Base-by-base conservation (phyloP, 164 flowering plant species). In the Piper betle region DNA sequence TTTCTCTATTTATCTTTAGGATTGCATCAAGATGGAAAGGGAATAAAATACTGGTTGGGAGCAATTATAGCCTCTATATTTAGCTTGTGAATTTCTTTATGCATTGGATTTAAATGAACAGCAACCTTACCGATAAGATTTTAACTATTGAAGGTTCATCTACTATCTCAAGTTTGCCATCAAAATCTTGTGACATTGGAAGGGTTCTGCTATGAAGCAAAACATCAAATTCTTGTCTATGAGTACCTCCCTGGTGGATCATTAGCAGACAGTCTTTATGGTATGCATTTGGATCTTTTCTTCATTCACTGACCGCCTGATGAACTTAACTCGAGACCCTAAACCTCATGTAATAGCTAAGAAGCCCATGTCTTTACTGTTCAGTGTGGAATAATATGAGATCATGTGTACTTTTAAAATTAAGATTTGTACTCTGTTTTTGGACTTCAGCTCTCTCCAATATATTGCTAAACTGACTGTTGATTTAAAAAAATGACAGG, bases 191-290 rank as follows among this genome's bases (percentile, higher is more conserved):
- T 86, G 15, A 71, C 80, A 12, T 66, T 89, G 74, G 93, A 86
- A 74, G 96, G 96, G 46, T 84, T 86, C 68, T 86, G 96, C 65
- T 61, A 75, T 57, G 91, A 83, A 55, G 58, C 88, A 59, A 86
- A 86, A 79, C 88, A 82, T 52, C 96, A 89, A 64, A 86, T 89
- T 60, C 76, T 89, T 53, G 86, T 89, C 17, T 89, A 89, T 61
- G 96, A 89, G 72, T 89, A 83, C 62, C 64, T 89, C 61, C 80
- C 96, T 38, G 85, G 87, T 52, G 96, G 96, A 74, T 89, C 96
- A 39, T 71, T 89, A 69, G 83, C 84, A 46, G 91, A 83, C 66
- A 84, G 74, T 71, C 83, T 89, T 55, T 89, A 89, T 74, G 96
- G 96, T 89, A 77, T 64, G 74, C 38, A 53, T 52, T 19, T 52